These are phyloP conservation scores for Hirsutella thompsonii DNA, from an alignment of 2,329 filamentous ascomycete genomes.

Conservation along the genomic window DNA sequence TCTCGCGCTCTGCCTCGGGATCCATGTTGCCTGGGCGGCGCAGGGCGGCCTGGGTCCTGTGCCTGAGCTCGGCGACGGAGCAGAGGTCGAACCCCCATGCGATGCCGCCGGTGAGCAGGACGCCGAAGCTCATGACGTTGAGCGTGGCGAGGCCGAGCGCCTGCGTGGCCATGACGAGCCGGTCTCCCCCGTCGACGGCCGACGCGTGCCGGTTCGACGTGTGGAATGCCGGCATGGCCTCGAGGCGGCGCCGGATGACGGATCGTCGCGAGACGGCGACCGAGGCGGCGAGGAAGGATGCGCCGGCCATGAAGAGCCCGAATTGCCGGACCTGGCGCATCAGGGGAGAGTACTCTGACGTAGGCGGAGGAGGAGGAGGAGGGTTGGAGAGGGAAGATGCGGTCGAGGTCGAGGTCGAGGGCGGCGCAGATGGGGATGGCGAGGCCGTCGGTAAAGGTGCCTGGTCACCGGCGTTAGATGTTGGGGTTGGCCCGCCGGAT, in stretches of 20 bases:
- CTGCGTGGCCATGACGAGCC: slow-evolving; percentile 57
- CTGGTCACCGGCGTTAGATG: background rate
- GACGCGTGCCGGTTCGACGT: slow-evolving; percentile 34
- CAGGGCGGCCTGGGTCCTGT: slow-evolving; percentile 29
- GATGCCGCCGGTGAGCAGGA: slow-evolving; percentile 62
- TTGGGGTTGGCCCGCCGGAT: background rate
- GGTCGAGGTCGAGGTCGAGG: too few relatives aligned
- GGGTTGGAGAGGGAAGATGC: background rate
- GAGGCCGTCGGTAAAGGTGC: background rate
- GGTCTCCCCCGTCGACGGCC: slow-evolving; percentile 16
- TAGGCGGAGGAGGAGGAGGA: background rate
- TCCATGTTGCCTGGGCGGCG: slow-evolving; percentile 20
- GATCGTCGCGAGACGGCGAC: slow-evolving; percentile 59
- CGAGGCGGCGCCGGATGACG: slow-evolving; percentile 47
- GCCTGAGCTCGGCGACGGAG: slow-evolving; percentile 50
- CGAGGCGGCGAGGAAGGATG: slow-evolving; percentile 62
- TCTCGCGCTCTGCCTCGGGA: slow-evolving; percentile 42
- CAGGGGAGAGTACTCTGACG: slow-evolving; percentile 19
- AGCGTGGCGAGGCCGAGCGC: slow-evolving; percentile 79
- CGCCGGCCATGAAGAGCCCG: slow-evolving; percentile 60
- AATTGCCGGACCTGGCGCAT: slow-evolving; percentile 42
- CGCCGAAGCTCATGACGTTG: slow-evolving; percentile 64
- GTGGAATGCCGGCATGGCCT: slow-evolving; percentile 60
- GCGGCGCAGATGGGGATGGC: too few relatives aligned
- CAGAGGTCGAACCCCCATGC: slow-evolving; percentile 70